phyloP scores from a whole-genome alignment of 1,284 basidiomycete species.

The Rhodotorula sp. region DNA sequence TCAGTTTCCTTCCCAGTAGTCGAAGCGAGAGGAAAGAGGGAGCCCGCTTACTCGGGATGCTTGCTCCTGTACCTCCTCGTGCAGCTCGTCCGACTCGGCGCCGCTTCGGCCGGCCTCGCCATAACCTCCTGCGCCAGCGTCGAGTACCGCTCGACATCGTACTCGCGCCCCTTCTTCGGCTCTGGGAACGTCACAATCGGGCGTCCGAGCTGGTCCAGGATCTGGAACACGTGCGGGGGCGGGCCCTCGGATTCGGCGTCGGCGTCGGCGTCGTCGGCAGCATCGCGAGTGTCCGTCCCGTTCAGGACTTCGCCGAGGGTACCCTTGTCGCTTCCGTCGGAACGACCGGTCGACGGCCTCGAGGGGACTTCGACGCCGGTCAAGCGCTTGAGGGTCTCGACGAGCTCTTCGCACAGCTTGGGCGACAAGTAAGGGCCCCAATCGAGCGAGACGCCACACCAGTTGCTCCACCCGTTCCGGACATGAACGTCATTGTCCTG shows the following conservation, averaged over 20 bases:
- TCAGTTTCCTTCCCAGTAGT: too few relatives aligned
- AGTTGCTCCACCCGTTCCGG: conserved; percentile 86
- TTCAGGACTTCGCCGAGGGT: conserved; percentile 14
- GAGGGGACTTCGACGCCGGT: conserved; percentile 25
- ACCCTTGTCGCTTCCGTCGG: conserved; percentile 18
- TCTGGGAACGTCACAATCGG: conserved; percentile 80
- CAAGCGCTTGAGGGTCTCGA: conserved; percentile 20
- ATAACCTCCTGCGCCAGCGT: conserved; percentile 75
- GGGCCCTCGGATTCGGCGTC: conserved; percentile 21
- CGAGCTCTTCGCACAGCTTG: conserved; percentile 28
- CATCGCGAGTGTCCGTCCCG: conserved; percentile 1
- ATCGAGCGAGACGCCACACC: conserved; percentile 64
- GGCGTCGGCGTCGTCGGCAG: neutral
- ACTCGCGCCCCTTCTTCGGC: conserved; percentile 44
- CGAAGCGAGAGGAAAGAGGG: neutral
- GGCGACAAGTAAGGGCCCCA: conserved; percentile 38
- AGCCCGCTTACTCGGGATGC: conserved; percentile 56
- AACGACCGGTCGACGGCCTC: conserved; percentile 37
- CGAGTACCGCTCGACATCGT: conserved; percentile 76
- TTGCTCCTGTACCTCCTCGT: conserved; percentile 83
- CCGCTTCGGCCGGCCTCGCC: conserved; percentile 57
- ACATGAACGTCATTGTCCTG: conserved; percentile 74
- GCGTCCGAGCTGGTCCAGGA: conserved; percentile 61
- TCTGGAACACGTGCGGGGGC: conserved; percentile 69
- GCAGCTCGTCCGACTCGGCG: conserved; percentile 82